phyloP scores from a whole-genome alignment of 2,329 filamentous ascomycete genomes.

The Diaporthe nobilis region DNA sequence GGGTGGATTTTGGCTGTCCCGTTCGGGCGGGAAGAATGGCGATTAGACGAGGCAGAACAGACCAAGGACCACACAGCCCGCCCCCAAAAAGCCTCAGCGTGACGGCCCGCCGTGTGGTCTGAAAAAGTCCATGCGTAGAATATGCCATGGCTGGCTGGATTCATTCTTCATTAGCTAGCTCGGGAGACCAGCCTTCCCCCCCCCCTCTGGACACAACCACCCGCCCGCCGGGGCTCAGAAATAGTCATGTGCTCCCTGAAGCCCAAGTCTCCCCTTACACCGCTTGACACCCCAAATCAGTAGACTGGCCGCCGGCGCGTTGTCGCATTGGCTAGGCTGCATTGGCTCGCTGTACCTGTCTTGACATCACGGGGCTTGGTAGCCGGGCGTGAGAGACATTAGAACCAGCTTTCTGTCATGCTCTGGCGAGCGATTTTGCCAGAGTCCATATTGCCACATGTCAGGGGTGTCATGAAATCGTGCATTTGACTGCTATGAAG shows the following conservation, averaged over 20 bases:
- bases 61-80: too few species aligned
- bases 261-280: not conserved
- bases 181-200: not conserved
- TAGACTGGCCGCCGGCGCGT: slow-evolving; percentile 8
- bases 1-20: slow-evolving; percentile 4
- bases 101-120: too few species aligned
- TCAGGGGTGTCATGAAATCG: not conserved
- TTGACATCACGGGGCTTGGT: not conserved
- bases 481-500: slow-evolving; percentile 27
- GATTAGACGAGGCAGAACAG: not conserved
- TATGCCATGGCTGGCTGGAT: not conserved
- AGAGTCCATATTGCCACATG: not conserved
- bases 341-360: not conserved
- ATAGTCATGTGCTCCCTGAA: not conserved
- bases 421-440: not conserved
- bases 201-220: not conserved
- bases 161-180: not conserved
- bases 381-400: not conserved
- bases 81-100: too few species aligned
- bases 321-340: slow-evolving; percentile 1
- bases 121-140: not conserved
- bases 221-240: not conserved
- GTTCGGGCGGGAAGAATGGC: not conserved
- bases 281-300: slow-evolving; percentile 19
- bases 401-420: not conserved